Conservation (phyloP, 352 stramenopile species). For the Thraustochytrium sp. region DNA sequence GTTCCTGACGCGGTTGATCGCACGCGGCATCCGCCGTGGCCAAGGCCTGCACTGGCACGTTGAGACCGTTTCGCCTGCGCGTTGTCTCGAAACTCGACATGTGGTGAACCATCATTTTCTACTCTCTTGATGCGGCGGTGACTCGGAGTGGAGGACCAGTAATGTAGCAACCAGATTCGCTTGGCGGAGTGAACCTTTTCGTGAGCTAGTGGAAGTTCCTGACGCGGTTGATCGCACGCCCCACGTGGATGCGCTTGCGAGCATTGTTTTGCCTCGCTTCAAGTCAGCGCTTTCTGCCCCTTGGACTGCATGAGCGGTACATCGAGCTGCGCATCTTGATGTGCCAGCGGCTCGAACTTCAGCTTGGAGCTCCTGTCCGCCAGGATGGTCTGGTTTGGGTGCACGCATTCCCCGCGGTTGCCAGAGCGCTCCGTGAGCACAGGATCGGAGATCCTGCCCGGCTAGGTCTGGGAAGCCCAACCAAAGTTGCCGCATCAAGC, state of each 20-base stretch:
- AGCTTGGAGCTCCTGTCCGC: not conserved
- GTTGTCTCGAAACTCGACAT: not conserved
- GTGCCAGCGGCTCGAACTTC: not conserved
- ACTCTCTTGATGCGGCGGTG: not conserved
- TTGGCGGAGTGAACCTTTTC: not conserved
- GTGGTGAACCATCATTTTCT: too few relatives aligned
- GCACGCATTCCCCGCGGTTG: not conserved
- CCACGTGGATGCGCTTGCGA: not conserved
- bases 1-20: not conserved
- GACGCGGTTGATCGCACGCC: not conserved
- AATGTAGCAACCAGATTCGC: not conserved
- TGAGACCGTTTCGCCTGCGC: too few relatives aligned
- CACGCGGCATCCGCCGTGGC: too few relatives aligned
- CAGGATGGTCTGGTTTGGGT: not conserved
- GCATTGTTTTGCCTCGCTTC: not conserved
- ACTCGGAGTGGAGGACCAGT: not conserved
- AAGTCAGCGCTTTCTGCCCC: not conserved
- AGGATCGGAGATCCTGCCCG: not conserved
- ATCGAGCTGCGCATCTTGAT: not conserved
- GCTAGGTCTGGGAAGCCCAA: not conserved
- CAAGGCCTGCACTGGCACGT: too few relatives aligned
- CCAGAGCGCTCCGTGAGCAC: not conserved
- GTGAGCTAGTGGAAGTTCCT: not conserved
- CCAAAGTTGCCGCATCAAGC: not conserved
- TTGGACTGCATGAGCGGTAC: not conserved